Conservation (phyloP, 805 yeast species). For the Candida palmyrensis region DNA sequence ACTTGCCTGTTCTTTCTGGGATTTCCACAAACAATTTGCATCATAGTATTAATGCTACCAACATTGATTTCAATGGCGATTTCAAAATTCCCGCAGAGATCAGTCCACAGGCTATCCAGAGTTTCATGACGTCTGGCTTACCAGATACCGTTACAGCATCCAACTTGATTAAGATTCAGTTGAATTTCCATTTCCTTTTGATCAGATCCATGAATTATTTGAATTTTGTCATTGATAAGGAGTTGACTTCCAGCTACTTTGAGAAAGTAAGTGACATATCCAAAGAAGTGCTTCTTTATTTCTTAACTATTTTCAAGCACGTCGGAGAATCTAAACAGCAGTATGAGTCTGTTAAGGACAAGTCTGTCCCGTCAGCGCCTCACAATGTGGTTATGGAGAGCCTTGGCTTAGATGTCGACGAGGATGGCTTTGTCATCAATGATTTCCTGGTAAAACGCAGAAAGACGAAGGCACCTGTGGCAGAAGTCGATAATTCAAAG, state of each 20-base stretch:
- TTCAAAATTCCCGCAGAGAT: constrained; percentile 13
- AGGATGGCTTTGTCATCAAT: constrained; percentile 41
- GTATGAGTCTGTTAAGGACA: not conserved
- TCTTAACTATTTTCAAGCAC: constrained; percentile 32
- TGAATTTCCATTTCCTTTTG: constrained; percentile 38
- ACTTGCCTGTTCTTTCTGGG: constrained; percentile 21
- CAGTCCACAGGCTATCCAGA: constrained; percentile 14
- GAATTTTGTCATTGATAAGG: constrained; percentile 39
- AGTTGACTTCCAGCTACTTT: constrained; percentile 29
- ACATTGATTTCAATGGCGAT: constrained; percentile 15
- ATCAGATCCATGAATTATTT: constrained; percentile 39
- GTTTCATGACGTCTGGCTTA: constrained; percentile 25
- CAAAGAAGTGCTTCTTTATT: constrained; percentile 33
- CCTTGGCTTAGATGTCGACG: constrained; percentile 37
- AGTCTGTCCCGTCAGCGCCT: constrained; percentile 2
- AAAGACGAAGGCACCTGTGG: constrained; percentile 9
- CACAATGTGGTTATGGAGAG: constrained; percentile 26
- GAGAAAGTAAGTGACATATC: constrained; percentile 32
- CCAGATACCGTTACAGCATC: constrained; percentile 36
- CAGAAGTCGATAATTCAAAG: not conserved
- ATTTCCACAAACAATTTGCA: constrained; percentile 23
- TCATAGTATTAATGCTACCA: constrained; percentile 17
- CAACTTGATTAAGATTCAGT: constrained; percentile 37
- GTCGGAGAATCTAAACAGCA: constrained; percentile 16
- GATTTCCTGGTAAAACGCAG: constrained; percentile 38